These are phyloP conservation scores for Colletotrichum musae DNA, from an alignment of 2,329 filamentous ascomycete species.

Conservation along the genomic window DNA sequence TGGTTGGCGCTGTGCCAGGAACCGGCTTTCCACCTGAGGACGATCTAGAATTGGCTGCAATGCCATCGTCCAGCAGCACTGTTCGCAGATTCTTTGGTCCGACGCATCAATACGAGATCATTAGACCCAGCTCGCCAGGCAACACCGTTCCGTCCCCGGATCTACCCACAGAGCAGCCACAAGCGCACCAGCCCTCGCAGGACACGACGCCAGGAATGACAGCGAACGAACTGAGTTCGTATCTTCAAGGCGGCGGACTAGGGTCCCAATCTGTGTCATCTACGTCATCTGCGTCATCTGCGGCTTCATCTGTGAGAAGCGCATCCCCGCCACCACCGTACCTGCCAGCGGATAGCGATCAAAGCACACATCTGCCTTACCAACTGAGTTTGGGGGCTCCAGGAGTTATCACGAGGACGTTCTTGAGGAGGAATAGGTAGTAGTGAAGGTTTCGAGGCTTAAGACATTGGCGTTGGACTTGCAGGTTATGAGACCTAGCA, in stretches of 20 bases:
- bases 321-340: constrained; percentile 37
- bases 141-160: constrained; percentile 24
- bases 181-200: constrained; percentile 9
- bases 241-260: constrained; percentile 27
- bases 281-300: constrained; percentile 13
- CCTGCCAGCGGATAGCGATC: constrained; percentile 21
- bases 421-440: constrained; percentile 14
- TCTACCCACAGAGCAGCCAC: constrained; percentile 1
- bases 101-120: constrained; percentile 28
- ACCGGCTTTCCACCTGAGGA: constrained; percentile 2
- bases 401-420: constrained; percentile 22
- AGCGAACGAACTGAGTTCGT: constrained; percentile 32
- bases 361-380: constrained; percentile 4
- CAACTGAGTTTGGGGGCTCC: constrained; percentile 29
- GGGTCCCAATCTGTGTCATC: constrained; percentile 16
- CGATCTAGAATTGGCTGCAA: constrained; percentile 28
- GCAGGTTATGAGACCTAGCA: background rate
- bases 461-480: background rate
- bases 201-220: constrained; percentile 24
- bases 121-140: constrained; percentile 26
- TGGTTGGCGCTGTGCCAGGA: constrained; percentile 24
- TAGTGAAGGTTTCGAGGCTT: background rate
- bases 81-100: background rate
- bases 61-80: constrained; percentile 4
- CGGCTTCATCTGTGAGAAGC: constrained; percentile 17